These are phyloP conservation scores for Suhomyces terraborum DNA, from an alignment of 1,139 yeast species.

Conservation along the genomic window DNA sequence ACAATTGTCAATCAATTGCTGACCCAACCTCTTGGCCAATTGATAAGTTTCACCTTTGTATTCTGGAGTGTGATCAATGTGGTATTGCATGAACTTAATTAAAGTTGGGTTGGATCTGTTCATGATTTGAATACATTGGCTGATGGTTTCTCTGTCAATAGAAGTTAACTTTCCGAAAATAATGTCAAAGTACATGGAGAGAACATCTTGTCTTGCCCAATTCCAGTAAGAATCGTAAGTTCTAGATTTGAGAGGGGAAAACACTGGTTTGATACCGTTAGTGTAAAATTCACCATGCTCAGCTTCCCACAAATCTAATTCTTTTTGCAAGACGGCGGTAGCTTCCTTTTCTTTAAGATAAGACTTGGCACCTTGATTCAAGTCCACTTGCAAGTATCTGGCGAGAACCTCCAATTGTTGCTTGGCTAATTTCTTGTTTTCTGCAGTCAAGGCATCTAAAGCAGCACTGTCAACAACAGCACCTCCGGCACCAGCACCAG, in stretches of 20 bases:
- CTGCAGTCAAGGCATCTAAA: conserved; percentile 89
- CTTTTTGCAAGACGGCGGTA: conserved; percentile 77
- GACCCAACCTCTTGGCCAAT: conserved; percentile 87
- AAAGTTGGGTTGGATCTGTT: conserved; percentile 94
- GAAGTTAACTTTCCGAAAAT: conserved; percentile 89
- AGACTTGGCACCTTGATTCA: conserved; percentile 87
- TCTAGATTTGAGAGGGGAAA: conserved; percentile 91
- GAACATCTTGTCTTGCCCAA: conserved; percentile 98
- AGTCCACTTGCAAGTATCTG: conserved; percentile 88
- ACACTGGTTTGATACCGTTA: conserved; percentile 85
- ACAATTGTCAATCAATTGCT: conserved; percentile 93
- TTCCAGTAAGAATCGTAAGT: conserved; percentile 98
- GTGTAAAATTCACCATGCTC: conserved; percentile 97
- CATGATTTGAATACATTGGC: conserved; percentile 96
- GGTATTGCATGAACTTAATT: conserved; percentile 96
- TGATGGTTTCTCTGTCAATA: conserved; percentile 92
- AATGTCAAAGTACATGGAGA: conserved; percentile 91
- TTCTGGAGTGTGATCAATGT: conserved; percentile 88
- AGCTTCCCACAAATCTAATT: conserved; percentile 87
- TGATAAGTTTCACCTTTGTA: conserved; percentile 86
- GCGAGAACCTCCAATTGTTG: conserved; percentile 96
- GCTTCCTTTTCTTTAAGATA: conserved; percentile 88
- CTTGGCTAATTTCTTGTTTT: conserved; percentile 83
- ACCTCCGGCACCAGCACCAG: conserved; percentile 69
- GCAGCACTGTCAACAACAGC: conserved; percentile 96